Percentiles rank a stretch among this genome's conserved stretches.
Conservation (phyloP, 805 yeast species). For the Starmerella stigmatis region DNA sequence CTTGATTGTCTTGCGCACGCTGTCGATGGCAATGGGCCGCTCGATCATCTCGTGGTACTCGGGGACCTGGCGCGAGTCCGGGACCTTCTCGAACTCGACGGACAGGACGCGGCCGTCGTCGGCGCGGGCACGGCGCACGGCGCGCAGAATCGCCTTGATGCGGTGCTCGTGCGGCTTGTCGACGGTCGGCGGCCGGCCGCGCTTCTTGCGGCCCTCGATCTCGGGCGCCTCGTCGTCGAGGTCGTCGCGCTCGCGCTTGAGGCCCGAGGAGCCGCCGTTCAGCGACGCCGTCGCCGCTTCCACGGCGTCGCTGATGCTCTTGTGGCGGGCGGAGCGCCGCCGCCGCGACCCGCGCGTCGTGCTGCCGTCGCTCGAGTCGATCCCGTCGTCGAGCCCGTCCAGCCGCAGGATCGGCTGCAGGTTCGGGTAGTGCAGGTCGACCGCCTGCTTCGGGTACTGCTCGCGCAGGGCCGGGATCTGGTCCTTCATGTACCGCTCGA, state of each 20-base stretch:
- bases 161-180: conserved; percentile 88
- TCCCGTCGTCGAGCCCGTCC: conserved; percentile 31
- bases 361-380: conserved; percentile 25
- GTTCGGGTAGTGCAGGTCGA: conserved; percentile 44
- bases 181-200: conserved; percentile 86
- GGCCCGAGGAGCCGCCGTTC: not conserved
- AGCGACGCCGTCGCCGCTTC: conserved; percentile 11
- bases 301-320: conserved; percentile 9
- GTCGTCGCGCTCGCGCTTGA: conserved; percentile 22
- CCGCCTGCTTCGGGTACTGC: conserved; percentile 25
- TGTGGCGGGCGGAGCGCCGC: conserved; percentile 22
- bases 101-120: conserved; percentile 41
- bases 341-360: conserved; percentile 24
- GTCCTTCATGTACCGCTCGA: conserved; percentile 43
- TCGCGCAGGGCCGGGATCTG: conserved; percentile 40
- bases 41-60: conserved; percentile 39
- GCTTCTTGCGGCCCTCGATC: conserved; percentile 44
- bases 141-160: conserved; percentile 75
- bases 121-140: conserved; percentile 61
- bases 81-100: conserved; percentile 68
- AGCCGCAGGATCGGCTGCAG: conserved; percentile 53
- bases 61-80: conserved; percentile 49
- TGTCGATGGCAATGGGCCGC: conserved; percentile 36
- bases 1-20: conserved; percentile 68
- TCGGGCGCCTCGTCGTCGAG: conserved; percentile 28